Base-by-base conservation (phyloP, 2,329 filamentous ascomycete species). In the Aspergillus ruber region DNA sequence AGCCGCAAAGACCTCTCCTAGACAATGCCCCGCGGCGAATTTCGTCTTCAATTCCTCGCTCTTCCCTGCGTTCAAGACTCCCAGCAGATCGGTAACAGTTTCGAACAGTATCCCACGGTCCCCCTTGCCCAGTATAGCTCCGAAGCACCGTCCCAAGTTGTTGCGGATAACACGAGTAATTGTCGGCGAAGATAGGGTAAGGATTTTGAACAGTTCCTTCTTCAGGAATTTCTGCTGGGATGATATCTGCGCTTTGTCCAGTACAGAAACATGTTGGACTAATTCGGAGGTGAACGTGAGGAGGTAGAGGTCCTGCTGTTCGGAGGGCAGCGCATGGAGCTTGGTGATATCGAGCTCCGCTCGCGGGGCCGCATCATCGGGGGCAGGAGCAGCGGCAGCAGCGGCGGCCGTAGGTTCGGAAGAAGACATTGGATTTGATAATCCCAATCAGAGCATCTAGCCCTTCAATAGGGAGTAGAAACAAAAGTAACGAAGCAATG, bases 221-320 rank as follows among this genome's bases (percentile, higher is more conserved):
- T 96, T 96, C 59, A 98, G 78, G 65, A 88, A 88, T 60, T 90
- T 83, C 69, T 98, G 93, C 71, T 96, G 87, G 10, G 87, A 81
- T 18, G 88, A 91, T 56, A 90, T 86, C 63, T 87, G 86, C 57
- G 95, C 88, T 52, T 83, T 77, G 45, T 83, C 80, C 42, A 97
- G 79, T 15, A 56, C 55, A 13, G 74, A 74, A 40, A 95, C 86
- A 76, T 96, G 87, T 57, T 85, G 86, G 53, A 83, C 85, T 47
- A 98, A 78, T 51, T 86, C 82, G 23, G 90, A 86, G 32, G 90
- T 86, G 65, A 94, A 96, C 21, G 85, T 94, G 50, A 98, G 78
- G 53, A 98, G 80, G 68, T 93, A 94, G 10, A 98, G 81, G 62
- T 96, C 90, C 71, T 98, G 93, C 68, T 98, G 93, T 72, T 98